Percentiles rank a stretch among this genome's conserved stretches.
Evolutionary conservation across 768 basidiomycete species (phyloP).

Genomic region (Lactarius quietus): DNA sequence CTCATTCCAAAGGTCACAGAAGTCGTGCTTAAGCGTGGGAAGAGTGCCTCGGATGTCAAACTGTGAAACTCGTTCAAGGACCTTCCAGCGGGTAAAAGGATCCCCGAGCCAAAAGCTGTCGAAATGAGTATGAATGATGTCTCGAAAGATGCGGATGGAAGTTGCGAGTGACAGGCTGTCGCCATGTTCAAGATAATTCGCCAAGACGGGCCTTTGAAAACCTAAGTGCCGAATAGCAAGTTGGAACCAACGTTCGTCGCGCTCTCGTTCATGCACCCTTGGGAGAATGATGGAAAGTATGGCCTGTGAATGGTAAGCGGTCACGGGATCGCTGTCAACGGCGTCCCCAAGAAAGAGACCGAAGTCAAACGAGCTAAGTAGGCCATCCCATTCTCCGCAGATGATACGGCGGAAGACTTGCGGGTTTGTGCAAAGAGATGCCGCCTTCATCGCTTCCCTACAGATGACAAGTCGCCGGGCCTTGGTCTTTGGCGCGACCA

Average conservation of each 20-base stretch:
- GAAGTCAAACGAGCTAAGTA: background rate
- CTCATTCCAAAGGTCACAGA: conserved; percentile 13
- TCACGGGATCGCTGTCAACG: background rate
- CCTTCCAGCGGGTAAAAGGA: background rate
- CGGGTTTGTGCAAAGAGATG: background rate
- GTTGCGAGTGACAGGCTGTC: conserved; percentile 11
- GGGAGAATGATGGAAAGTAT: background rate
- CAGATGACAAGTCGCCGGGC: background rate
- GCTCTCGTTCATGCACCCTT: conserved; percentile 1
- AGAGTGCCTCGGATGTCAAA: background rate
- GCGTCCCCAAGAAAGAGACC: background rate
- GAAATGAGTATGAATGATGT: background rate
- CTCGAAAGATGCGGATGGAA: background rate
- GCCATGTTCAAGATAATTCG: background rate
- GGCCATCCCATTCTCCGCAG: background rate
- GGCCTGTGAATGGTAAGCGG: background rate
- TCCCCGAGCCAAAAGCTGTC: background rate
- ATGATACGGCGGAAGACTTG: background rate
- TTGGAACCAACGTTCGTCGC: conserved; percentile 8
- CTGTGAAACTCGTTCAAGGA: background rate
- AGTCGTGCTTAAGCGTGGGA: background rate
- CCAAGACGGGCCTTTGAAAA: background rate
- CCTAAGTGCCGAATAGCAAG: background rate
- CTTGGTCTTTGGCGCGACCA: background rate
- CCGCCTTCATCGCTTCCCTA: background rate